Evolutionary conservation across 2,329 filamentous ascomycete genomes (phyloP), one percentile per base, ranked within the genome.

Genomic region (Lasiodiplodia theobromae): DNA sequence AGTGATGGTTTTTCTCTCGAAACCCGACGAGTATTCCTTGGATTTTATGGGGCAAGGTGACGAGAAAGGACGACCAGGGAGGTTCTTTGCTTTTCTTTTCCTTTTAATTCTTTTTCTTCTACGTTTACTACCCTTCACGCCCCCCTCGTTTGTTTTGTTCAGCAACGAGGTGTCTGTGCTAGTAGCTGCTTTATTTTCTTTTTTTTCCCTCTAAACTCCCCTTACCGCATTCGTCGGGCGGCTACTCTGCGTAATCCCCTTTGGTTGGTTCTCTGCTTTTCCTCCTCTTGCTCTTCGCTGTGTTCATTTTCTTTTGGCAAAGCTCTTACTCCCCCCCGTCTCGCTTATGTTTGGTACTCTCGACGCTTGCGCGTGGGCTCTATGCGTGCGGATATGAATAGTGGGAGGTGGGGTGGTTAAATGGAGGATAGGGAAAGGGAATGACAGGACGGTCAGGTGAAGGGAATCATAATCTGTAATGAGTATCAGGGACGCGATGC

Each of bases 391-490:
- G 25, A 34, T 28, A 64, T n/a, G 28, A 38, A 37, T 47, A 21
- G 44, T 18, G 44, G n/a, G 47, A 38, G n/a, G 21, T 25, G 23
- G 34, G 4, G 34, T 2, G 54, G 54, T 11, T 21, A n/a, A 60
- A 23, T 21, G n/a, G 21, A 23, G n/a, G 38, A 25, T n/a, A 25
- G 23, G 3, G 2, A 40, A 16, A 37, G 31, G 31, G 14, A 28
- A 37, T 6, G 38, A 47, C 44, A 38, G 44, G n/a, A 37, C n/a
- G 52, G 28, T 1, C 14, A 12, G 25, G 44, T 7, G 66, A 11
- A 49, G 54, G 65, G 66, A 64, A 52, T 47, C 18, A 68, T 71
- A 69, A 72, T 64, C 68, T 71, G 69, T 73, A 72, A 74, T 73
- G 71, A 73, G 69, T 72, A 74, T 73, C 72, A 64, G 60, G 44